Evolutionary conservation across 2,329 filamentous ascomycete species (phyloP).

Genomic region (Epicoccum sorghinum): DNA sequence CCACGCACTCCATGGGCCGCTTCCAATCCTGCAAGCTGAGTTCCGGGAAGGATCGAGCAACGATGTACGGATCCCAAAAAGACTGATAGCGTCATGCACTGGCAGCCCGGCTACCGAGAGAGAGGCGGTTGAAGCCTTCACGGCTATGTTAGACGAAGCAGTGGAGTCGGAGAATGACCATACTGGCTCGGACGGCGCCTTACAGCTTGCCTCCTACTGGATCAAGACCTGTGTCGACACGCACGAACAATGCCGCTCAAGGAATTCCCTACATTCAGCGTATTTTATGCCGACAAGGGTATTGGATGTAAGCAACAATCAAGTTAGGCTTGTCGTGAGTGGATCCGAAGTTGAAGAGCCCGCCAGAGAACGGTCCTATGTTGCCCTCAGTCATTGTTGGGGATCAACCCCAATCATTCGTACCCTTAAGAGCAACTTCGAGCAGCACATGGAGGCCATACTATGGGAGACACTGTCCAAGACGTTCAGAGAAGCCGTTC

Average conservation of each 20-base stretch:
- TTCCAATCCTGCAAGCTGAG: neutral
- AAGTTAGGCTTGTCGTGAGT: neutral
- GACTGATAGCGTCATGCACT: neutral
- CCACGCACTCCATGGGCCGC: neutral
- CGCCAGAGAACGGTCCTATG: neutral
- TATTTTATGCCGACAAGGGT: neutral
- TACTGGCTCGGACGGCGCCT: neutral
- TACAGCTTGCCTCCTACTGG: neutral
- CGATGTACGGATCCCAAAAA: neutral
- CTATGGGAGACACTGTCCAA: slow-evolving; percentile 16
- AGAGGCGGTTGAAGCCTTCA: neutral
- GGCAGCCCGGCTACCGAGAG: neutral
- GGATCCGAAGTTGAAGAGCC: neutral
- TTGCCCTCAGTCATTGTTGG: neutral
- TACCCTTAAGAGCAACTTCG: neutral
- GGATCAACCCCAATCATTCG: neutral
- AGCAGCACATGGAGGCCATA: slow-evolving; percentile 9
- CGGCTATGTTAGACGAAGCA: neutral
- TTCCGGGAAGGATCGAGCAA: neutral
- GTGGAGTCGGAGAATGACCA: neutral
- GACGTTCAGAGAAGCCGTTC: slow-evolving; percentile 25
- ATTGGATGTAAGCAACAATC: neutral
- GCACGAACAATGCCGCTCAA: neutral
- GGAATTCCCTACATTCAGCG: neutral
- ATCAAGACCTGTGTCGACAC: neutral